Base-by-base conservation (phyloP, 305 asterid genomes). In the Fraxinus albicans region DNA sequence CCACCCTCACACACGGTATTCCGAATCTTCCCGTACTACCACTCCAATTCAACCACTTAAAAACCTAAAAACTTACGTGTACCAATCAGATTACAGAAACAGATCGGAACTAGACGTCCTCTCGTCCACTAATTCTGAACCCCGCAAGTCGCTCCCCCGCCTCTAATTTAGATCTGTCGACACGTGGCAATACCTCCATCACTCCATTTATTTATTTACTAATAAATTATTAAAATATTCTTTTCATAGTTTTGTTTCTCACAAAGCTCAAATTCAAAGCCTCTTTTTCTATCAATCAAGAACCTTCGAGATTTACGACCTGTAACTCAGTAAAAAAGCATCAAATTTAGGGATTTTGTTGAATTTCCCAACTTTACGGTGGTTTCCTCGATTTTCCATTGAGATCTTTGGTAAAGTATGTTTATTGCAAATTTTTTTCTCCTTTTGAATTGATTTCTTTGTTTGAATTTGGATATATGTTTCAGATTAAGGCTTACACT, bases 81-180 rank as follows among this genome's bases (percentile, higher is more conserved):
- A 87, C 97, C 92, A 94, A 92, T 93, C 75, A 88, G 74, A 65
- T 1, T 8, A 19, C 81, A 84, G 91, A 84, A 94, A 94, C 86
- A 88, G 97, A 95, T 94, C 92, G 90, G 86, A 90, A 89, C 90
- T 42, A 88, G 82, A 83, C 88, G 85, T 21, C 13, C 79, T 92
- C 94, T 94, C 97, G 73, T 81, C 99, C 99, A 95, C 98, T 83
- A 94, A 87, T 92, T 91, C 82, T 82, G 93, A 90, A 84, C 93
- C 87, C 87, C 50, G 85, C 90, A 53, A 84, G 81, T 81, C 78
- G 78, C 89, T 35, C 77, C 53, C 80, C 88, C 82, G 85, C 91
- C 92, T 70, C 74, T 19, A 67, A 79, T 77, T 88, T 87, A 86
- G 88, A 88, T 89, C 88, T 82, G 69, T 0, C 8, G 91, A 90